Base-by-base conservation (phyloP, 805 yeast species). In the Maudiozyma saulgeensis region DNA sequence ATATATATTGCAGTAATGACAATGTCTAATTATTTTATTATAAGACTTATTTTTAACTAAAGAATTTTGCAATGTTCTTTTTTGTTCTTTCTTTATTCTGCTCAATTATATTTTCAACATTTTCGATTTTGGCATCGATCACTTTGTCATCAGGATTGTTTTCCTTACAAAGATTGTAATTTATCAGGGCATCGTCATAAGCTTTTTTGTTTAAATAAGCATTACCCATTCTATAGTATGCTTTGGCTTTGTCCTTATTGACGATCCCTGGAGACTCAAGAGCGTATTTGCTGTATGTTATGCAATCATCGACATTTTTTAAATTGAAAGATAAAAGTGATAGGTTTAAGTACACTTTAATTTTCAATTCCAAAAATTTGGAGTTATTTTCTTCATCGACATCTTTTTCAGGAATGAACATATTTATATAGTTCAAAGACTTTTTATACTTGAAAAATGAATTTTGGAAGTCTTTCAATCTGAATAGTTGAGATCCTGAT, bases 341-440 rank as follows among this genome's bases (percentile, higher is more conserved):
- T n/a, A 85, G 55, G 56, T 86, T 86, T 53, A 70, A 56, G 46
- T 68, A 72, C 1, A 71, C 45, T 46, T 69, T 72, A 49, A 61
- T 68, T 55, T 70, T 80, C 49, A 73, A 47, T 4, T 67, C 76
- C 35, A 68, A 57, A 60, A 81, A 85, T 53, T 77, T 75, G 4
- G 56, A 55, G 54, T 68, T 73, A 64, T 74, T 70, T 19, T 75
- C 77, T 13, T 79, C 75, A 55, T 82, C 83, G 26, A 72, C 64
- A 43, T 82, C 89, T 34, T 68, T 66, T 57, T 84, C 93, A 0
- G 95, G 93, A 15, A 82, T 72, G 55, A 75, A 78, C 63, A 84
- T 91, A 71, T 81, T 80, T 34, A 82, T 76, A 56, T 85, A 86
- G 51, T 88, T 69, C 48, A 84, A 63, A 11, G 87, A 74, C 61